These are phyloP conservation scores for Rhinocladiella mackenziei DNA, from an alignment of 2,329 filamentous ascomycete genomes.

Conservation along the genomic window DNA sequence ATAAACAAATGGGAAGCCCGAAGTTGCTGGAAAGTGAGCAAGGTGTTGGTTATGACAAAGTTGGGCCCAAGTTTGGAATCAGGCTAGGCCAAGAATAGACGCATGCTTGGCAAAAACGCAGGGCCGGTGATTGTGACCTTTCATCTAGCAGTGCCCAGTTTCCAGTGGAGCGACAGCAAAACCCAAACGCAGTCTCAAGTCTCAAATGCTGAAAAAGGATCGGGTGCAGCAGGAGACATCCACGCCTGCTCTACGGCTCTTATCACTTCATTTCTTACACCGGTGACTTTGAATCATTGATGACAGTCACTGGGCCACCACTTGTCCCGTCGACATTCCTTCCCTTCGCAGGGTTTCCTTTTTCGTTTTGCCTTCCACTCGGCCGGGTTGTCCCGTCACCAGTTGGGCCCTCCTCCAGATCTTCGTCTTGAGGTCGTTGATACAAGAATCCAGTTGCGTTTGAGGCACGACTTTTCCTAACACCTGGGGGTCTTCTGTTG, in stretches of 20 bases:
- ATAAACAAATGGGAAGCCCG: too few relatives aligned
- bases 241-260: neutral
- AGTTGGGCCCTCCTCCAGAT: constrained; percentile 4
- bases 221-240: constrained; percentile 1
- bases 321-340: constrained; percentile 1
- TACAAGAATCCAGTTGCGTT: neutral
- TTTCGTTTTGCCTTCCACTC: constrained; percentile 10
- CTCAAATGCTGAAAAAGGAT: too few relatives aligned
- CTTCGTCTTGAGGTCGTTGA: constrained; percentile 4
- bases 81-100: constrained; percentile 2
- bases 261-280: neutral
- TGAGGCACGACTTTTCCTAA: constrained; percentile 3
- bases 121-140: neutral
- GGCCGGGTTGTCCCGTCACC: constrained; percentile 18
- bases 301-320: neutral
- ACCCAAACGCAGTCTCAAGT: constrained; percentile 6
- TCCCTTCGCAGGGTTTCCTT: neutral
- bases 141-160: too few relatives aligned
- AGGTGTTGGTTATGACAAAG: too few relatives aligned
- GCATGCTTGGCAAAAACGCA: constrained; percentile 4
- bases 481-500: neutral
- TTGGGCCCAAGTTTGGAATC: too few relatives aligned
- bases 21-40: too few relatives aligned
- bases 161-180: too few relatives aligned
- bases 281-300: neutral